phyloP scores from a whole-genome alignment of 129 eudicot species.

The Helianthus annuus region DNA sequence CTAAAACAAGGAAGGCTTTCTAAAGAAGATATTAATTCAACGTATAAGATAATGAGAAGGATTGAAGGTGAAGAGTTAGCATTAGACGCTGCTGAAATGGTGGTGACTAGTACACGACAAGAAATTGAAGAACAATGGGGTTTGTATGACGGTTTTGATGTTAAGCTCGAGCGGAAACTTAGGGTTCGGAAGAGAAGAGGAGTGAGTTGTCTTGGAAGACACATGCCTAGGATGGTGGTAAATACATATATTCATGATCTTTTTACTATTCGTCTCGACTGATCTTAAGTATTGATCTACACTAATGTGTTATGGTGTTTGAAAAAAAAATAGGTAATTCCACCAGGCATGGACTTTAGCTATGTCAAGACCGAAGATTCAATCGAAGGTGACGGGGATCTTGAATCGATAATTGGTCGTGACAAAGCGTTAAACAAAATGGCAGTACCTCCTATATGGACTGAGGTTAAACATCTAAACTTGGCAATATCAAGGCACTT shows the following conservation, averaged over 20 bases:
- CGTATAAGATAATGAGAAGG: constrained; percentile 81
- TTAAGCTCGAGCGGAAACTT: constrained; percentile 72
- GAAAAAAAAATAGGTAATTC: constrained; percentile 59
- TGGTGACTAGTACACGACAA: constrained; percentile 80
- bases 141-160: constrained; percentile 79
- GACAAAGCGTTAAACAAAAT: constrained; percentile 56
- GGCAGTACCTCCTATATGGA: constrained; percentile 76
- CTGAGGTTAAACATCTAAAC: constrained; percentile 53
- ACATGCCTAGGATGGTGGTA: constrained; percentile 91
- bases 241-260: background rate
- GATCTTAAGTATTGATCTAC: constrained; percentile 1
- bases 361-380: constrained; percentile 59
- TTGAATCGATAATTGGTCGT: constrained; percentile 56
- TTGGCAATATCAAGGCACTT: background rate
- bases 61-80: constrained; percentile 87
- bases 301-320: constrained; percentile 8
- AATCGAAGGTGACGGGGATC: constrained; percentile 62
- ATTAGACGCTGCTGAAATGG: constrained; percentile 82
- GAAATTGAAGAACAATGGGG: constrained; percentile 96
- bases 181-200: constrained; percentile 67
- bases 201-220: constrained; percentile 72
- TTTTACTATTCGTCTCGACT: background rate
- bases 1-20: constrained; percentile 78
- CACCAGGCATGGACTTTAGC: constrained; percentile 95
- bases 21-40: constrained; percentile 63